Base-by-base conservation (phyloP, 2,329 filamentous ascomycete species). In the Fusarium liriodendri region DNA sequence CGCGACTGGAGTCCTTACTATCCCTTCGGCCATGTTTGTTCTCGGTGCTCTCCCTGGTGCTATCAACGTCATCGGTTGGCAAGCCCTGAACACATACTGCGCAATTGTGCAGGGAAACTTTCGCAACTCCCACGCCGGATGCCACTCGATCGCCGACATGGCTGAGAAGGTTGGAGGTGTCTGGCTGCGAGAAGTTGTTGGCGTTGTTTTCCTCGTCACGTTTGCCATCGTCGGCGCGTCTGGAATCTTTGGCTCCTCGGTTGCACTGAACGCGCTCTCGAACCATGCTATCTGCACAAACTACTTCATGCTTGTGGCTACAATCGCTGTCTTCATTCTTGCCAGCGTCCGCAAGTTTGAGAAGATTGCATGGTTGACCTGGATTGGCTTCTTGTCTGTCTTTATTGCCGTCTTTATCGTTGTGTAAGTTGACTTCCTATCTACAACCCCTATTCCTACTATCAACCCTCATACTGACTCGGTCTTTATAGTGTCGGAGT, bases 351-450 rank as follows among this genome's bases (percentile, higher is more conserved):
- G 89, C 70, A 92, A 89, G 65, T 88, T 91, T 73, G 85, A 89
- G 61, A 88, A 90, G 74, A 87, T 92, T 67, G 88, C 87, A 4
- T 91, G 89, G 88, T 80, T 92, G 50, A 90, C 89, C 0, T 92
- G 88, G 87, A 86, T 85, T 13, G 90, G 90, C 1, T 91, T 92
- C 74, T 66, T 85, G 6, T 89, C 86, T 32, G 87, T 92, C 40
- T 91, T 89, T 72, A 80, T 85, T 18, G 89, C 90, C 5, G 86
- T 91, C 0, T 86, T 90, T 67, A 89, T 90, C 63, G 83, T 90
- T 55, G 88, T 90, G 74, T 83, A 78, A 76, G 82, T 79, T n/a
- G n/a, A 42, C 16, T n/a, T 3, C 45, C 33, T 40, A 6, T 37
- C 7, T 1, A 37, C 35, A 18, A 18, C 14, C 35, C 35, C 14